Base-by-base conservation (phyloP, 2,329 filamentous ascomycete genomes). In the Macrophomina phaseolina region DNA sequence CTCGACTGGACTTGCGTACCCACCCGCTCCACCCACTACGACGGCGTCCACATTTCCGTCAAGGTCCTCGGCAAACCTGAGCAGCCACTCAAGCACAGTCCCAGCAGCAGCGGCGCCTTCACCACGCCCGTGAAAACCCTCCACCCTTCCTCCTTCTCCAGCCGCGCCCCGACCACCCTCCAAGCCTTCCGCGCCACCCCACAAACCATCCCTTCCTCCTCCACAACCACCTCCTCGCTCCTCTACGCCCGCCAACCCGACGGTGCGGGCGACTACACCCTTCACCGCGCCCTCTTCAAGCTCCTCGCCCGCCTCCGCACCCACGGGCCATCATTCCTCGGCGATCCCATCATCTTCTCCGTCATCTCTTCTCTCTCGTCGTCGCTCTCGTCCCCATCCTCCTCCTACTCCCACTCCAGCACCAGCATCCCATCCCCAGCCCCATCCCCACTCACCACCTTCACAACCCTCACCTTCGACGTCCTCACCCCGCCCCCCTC, bases 1-100 rank as follows among this genome's bases (percentile, higher is more conserved):
- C 45, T 65, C 30, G 63, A 65, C 63, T 65, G 63, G 63, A 28
- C 30, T 4, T 45, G 42, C 32, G 51, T 65, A 14, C 63, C 63
- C 30, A 51, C 53, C 51, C 14, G 48, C 30, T 23, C 52, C n/a
- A 7, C 46, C n/a, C 63, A 65, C 18, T 65, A 56, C 30, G 63
- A 65, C 18, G 14, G 9, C 14, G 40, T 65, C 40, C 18, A 58
- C 16, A 32, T 65, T 52, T 42, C 56, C 36, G 56, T 65, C 58
- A 62, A 62, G 18, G 36, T 49, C 32, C 42, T 62, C 30, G 58
- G 58, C 45, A 49, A 38, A 45, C 58, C 58, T 3, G 23, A 23
- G 3, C 28, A 62, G 6, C 30, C 40, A 3, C 3, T 23, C n/a
- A 36, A 28, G 30, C 23, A 28, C 23, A 11, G 23, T 14, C 36